Percentiles rank a stretch among this genome's conserved stretches.
These are phyloP conservation scores for Aspergillus awamori DNA, from an alignment of 2,329 filamentous ascomycete species.

Conservation along the genomic window DNA sequence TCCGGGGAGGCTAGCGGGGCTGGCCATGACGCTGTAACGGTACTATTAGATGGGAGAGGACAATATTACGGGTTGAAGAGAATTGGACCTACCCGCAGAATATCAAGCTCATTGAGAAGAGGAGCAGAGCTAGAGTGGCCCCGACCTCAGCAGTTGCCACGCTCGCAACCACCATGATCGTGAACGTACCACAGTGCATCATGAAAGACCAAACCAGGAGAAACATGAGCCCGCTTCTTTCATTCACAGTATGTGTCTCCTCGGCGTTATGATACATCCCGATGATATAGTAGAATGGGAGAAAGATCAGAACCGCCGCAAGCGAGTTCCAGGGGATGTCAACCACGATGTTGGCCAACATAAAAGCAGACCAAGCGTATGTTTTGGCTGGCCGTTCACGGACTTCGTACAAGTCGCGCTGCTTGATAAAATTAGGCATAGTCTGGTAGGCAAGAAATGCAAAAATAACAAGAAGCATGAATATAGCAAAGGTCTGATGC, in stretches of 20 bases:
- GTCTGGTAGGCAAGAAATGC: slow-evolving; percentile 55
- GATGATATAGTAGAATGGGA: slow-evolving; percentile 67
- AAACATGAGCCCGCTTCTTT: slow-evolving; percentile 64
- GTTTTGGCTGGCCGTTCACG: slow-evolving; percentile 65
- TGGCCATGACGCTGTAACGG: neutral
- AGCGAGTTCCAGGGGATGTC: slow-evolving; percentile 66
- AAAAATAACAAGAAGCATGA: slow-evolving; percentile 79
- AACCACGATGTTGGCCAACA: slow-evolving; percentile 68
- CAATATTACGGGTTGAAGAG: no score
- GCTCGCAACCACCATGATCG: slow-evolving; percentile 3
- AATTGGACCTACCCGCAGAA: slow-evolving; percentile 2
- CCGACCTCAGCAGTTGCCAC: slow-evolving; percentile 10
- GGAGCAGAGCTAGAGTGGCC: slow-evolving; percentile 4
- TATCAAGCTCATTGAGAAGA: slow-evolving; percentile 1
- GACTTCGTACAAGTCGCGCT: slow-evolving; percentile 59
- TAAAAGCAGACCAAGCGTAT: slow-evolving; percentile 72
- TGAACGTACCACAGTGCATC: slow-evolving; percentile 28
- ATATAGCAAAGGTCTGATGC: slow-evolving; percentile 85
- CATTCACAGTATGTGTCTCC: slow-evolving; percentile 35
- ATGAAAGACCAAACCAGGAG: slow-evolving; percentile 62
- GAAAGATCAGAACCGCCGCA: slow-evolving; percentile 59
- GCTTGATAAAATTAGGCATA: slow-evolving; percentile 59
- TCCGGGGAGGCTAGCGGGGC: neutral
- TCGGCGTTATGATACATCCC: slow-evolving; percentile 41
- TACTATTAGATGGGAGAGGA: neutral